These are phyloP conservation scores for Kwoniella botswanensis DNA, from an alignment of 768 basidiomycete species.

Conservation along the genomic window DNA sequence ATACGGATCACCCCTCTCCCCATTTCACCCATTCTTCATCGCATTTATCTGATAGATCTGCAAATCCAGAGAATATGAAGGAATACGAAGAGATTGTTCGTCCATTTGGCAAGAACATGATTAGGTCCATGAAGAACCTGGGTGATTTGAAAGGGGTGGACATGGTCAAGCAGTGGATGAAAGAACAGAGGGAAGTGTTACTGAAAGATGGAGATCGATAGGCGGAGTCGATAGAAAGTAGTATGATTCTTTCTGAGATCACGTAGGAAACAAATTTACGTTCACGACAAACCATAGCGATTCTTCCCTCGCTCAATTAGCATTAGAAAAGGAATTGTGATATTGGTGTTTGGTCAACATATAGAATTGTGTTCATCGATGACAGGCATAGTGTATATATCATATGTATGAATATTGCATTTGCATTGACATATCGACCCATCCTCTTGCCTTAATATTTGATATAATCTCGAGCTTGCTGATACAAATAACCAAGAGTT, in stretches of 20 bases:
- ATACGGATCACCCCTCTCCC: neutral
- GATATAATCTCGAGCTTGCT: too few species aligned
- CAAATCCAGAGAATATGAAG: conserved; percentile 1
- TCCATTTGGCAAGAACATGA: conserved; percentile 76
- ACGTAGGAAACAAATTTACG: neutral
- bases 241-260: too few species aligned
- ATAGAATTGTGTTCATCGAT: too few species aligned
- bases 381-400: too few species aligned
- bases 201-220: neutral
- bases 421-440: too few species aligned
- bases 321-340: too few species aligned
- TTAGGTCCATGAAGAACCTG: conserved; percentile 67
- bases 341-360: too few species aligned
- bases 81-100: conserved; percentile 63
- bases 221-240: neutral
- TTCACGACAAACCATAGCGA: neutral
- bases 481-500: too few species aligned
- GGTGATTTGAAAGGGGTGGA: conserved; percentile 64
- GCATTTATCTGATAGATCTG: neutral
- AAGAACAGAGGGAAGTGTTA: conserved; percentile 17
- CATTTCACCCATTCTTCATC: neutral
- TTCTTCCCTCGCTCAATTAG: neutral
- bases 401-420: too few species aligned
- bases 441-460: too few species aligned
- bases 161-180: conserved; percentile 39